A percentile compares a stretch with the other conserved stretches of the same genome.
Evolutionary conservation across 495 filamentous ascomycete genomes (phyloP).

Genomic region (Jackrogersella multiformis): DNA sequence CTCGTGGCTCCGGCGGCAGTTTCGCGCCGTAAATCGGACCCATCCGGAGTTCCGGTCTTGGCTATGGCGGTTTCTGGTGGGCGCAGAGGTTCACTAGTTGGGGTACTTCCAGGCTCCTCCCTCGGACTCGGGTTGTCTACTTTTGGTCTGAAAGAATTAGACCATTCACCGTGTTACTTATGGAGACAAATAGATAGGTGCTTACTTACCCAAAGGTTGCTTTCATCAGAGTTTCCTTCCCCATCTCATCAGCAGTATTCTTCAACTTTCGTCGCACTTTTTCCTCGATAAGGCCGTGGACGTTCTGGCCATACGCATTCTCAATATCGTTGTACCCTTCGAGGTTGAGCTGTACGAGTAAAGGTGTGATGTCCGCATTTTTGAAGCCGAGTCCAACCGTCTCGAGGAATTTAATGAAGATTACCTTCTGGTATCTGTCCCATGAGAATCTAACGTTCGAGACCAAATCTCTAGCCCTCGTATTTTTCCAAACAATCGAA

Average conservation of each 20-base stretch:
- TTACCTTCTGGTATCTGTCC: slow-evolving; percentile 18
- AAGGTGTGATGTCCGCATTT: slow-evolving; percentile 5
- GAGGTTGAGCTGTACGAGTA: slow-evolving; percentile 25
- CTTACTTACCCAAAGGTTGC: slow-evolving; percentile 12
- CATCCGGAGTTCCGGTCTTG: not conserved
- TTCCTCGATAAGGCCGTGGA: slow-evolving; percentile 13
- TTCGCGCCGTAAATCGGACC: not conserved
- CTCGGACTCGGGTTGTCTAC: not conserved
- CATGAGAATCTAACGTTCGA: slow-evolving; percentile 25
- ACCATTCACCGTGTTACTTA: no score
- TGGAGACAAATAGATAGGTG: not conserved
- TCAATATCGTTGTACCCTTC: slow-evolving; percentile 25
- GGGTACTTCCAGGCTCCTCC: not conserved
- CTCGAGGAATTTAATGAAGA: slow-evolving; percentile 14
- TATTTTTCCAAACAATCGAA: slow-evolving; percentile 18
- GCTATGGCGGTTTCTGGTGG: not conserved
- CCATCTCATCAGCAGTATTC: slow-evolving; percentile 13
- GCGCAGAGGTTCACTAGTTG: not conserved
- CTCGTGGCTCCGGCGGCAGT: not conserved
- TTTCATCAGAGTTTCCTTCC: not conserved
- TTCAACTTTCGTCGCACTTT: slow-evolving; percentile 27
- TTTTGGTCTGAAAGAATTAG: not conserved
- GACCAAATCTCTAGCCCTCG: slow-evolving; percentile 14
- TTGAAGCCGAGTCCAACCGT: slow-evolving; percentile 4
- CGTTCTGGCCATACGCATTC: slow-evolving; percentile 10